These are phyloP conservation scores for Xylaria arbuscula DNA, from an alignment of 2,329 filamentous ascomycete species.

Conservation along the genomic window DNA sequence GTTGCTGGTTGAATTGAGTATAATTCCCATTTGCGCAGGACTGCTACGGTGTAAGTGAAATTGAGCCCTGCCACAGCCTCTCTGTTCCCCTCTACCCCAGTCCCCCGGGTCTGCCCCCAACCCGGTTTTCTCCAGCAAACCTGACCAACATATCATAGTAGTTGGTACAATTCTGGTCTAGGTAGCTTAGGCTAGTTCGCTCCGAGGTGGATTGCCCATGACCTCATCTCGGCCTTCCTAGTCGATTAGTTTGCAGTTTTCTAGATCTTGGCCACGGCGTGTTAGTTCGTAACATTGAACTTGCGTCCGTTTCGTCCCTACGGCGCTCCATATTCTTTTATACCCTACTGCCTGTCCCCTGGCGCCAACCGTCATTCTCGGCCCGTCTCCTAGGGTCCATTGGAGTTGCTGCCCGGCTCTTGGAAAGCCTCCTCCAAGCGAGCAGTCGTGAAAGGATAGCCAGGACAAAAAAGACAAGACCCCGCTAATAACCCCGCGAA, in stretches of 20 bases:
- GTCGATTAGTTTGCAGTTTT: conserved; percentile 18
- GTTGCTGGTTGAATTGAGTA: not conserved
- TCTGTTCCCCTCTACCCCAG: conserved; percentile 1
- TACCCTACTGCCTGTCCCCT: conserved; percentile 16
- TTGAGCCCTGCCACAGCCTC: not conserved
- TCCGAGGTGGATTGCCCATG: conserved; percentile 42
- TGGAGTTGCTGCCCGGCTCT: conserved; percentile 32
- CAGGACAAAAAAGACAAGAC: conserved; percentile 36
- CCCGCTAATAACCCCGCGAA: conserved; percentile 51
- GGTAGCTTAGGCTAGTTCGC: conserved; percentile 35
- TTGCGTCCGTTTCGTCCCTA: conserved; percentile 29
- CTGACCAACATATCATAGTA: conserved; percentile 7
- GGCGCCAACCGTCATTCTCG: conserved; percentile 30
- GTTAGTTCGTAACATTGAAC: conserved; percentile 30
- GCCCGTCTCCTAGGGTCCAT: conserved; percentile 36
- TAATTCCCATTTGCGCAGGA: not conserved
- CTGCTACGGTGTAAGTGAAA: not conserved
- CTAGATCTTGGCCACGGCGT: conserved; percentile 28
- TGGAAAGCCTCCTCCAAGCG: conserved; percentile 21
- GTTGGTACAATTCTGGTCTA: conserved; percentile 6
- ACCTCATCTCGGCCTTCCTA: conserved; percentile 41
- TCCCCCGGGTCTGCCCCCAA: not conserved
- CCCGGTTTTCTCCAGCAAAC: conserved; percentile 9
- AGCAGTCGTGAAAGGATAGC: conserved; percentile 19
- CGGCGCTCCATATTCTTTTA: conserved; percentile 5